Evolutionary conservation across 2,329 filamentous ascomycete species (phyloP), one percentile per base, ranked within the genome.

Genomic region (Curvularia spicifera): DNA sequence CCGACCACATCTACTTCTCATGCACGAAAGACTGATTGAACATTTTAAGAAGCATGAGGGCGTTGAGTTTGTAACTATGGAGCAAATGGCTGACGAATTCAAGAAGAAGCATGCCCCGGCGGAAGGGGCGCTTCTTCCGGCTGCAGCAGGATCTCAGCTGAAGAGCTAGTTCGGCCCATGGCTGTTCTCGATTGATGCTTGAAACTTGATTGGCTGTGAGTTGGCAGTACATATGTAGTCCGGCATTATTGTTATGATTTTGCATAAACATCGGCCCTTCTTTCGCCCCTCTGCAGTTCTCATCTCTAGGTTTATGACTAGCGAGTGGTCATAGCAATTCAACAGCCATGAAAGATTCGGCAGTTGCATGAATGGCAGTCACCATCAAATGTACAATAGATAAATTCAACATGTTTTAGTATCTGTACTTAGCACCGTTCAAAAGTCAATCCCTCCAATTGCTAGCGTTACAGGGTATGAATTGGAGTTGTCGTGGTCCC

Each of bases 21-120:
- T 91, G 88, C 87, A 91, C 61, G 88, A 91, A 74, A 82, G 81
- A 53, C 79, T 89, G 40, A 90, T 91, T 57, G 87, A 91, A 64
- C 81, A 90, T 58, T 88, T 91, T 69, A 89, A 87, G 70, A 81
- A 81, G 57, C 80, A 85, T 49, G 83, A 85, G 57, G 83, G 86
- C 0, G 85, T 89, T 0, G 85, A 89, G 61, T 89, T 86, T 79
- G 84, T 88, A 0, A 89, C 86, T 0, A 89, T 91, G 81, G 87
- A 85, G 68, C 81, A 89, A 70, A 90, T 92, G 76, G 85, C 81
- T 18, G 88, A 91, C 69, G 85, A 90, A 37, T 91, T 91, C 74
- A 91, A 91, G 78, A 82, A 80, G 57, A 89, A 84, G 76, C 89
- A 86, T 50, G 74, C 76, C 1, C 81, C 85, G 0, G 81, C 85